These are phyloP conservation scores for Coriaria nepalensis DNA, from an alignment of 306 rosid genomes.

Conservation along the genomic window DNA sequence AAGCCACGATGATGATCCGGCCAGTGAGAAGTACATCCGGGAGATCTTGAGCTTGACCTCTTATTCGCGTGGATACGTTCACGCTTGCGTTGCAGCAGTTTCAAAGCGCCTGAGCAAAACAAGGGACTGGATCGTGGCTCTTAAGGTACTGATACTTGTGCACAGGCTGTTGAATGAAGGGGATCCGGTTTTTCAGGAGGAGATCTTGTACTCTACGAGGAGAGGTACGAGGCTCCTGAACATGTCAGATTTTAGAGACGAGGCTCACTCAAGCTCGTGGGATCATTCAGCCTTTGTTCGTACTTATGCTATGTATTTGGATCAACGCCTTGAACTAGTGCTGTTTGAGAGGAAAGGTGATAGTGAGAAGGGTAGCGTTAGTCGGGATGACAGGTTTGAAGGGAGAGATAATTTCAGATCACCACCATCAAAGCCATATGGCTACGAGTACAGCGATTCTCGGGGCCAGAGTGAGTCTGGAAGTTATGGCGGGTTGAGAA, in stretches of 20 bases:
- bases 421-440: slow-evolving; percentile 59
- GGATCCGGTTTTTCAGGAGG: slow-evolving; percentile 66
- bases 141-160: slow-evolving; percentile 59
- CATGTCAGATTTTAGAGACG: slow-evolving; percentile 80
- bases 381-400: slow-evolving; percentile 37
- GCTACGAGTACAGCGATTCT: slow-evolving; percentile 46
- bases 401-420: slow-evolving; percentile 61
- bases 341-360: slow-evolving; percentile 43
- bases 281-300: slow-evolving; percentile 86
- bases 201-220: slow-evolving; percentile 75
- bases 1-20: slow-evolving; percentile 89
- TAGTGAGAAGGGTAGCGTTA: slow-evolving; percentile 6
- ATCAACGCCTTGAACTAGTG: slow-evolving; percentile 76
- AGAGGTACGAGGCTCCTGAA: slow-evolving; percentile 84
- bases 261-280: slow-evolving; percentile 97
- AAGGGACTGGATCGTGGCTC: slow-evolving; percentile 94
- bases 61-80: slow-evolving; percentile 66
- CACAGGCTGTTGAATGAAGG: slow-evolving; percentile 80
- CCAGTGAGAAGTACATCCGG: slow-evolving; percentile 68
- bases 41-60: slow-evolving; percentile 67
- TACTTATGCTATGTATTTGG: slow-evolving; percentile 79
- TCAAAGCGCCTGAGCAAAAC: slow-evolving; percentile 87
- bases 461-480: slow-evolving; percentile 39
- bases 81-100: slow-evolving; percentile 58
- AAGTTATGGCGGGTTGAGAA: slow-evolving; percentile 59